Base-by-base conservation (phyloP, 148 eudicot species). In the Chenopodium berlandieri region DNA sequence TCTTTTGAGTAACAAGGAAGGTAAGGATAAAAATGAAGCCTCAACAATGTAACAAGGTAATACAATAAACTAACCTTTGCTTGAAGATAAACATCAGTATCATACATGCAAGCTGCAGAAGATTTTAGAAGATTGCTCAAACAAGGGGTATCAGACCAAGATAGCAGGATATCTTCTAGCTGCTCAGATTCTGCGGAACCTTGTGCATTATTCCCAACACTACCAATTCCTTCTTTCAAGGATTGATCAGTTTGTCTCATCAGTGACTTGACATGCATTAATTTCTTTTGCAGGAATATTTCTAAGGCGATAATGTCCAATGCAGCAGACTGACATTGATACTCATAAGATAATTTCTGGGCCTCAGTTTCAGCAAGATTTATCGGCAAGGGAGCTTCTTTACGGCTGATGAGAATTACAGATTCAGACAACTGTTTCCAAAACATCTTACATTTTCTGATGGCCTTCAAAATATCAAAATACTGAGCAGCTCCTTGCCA, bases 401-500 rank as follows among this genome's bases (percentile, higher is more conserved):
- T 74, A 65, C 66, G 44, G 80, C 78, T 65, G 63, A 77, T 64
- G 48, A 87, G 76, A 75, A 86, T 83, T 47, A 91, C 63, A 65
- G 77, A 80, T 75, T 75, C 84, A 71, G 94, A 86, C 84, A 97
- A 70, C 23, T 87, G 88, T 76, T 78, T 89, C 98, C 97, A 97
- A 83, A 97, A 92, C 66, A 87, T 85, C 71, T 84, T 89, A 32
- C 91, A 89, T 64, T 84, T 88, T 88, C 88, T 94, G 60, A 97
- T 76, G 78, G 60, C 34, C 82, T 92, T 93, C 87, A 97, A 73
- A 80, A 89, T 81, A 84, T 87, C 88, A 76, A 80, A 65, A 82
- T 91, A 94, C 86, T 89, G 95, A 79, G 91, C 85, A 84, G 99
- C 97, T 75, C 89, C 95, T 89, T 88, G 91, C 98, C 99, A 97